Evolutionary conservation across 768 basidiomycete genomes (phyloP).

Genomic region (Boletus vermiculosoides): DNA sequence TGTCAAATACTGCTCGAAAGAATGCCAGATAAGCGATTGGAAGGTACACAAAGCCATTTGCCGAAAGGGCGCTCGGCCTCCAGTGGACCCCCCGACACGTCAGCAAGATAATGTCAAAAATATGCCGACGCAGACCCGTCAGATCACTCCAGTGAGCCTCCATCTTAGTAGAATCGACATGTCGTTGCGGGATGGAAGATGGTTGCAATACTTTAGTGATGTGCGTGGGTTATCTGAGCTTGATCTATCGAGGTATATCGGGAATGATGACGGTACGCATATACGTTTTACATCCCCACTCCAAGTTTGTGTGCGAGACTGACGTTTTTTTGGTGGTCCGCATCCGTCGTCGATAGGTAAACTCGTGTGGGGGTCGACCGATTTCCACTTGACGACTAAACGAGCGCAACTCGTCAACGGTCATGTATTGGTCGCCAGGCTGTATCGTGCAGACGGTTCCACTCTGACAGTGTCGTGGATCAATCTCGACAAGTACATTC

Average conservation of each 20-base stretch:
- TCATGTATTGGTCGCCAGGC: not conserved
- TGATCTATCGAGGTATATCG: not conserved
- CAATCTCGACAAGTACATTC: conserved; percentile 5
- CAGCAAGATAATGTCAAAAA: not conserved
- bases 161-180: not conserved
- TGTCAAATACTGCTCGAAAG: not conserved
- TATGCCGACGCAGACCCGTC: not conserved
- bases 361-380: conserved; percentile 1
- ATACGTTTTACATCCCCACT: no score
- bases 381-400: not conserved
- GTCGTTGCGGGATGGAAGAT: not conserved
- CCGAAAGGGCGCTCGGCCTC: not conserved
- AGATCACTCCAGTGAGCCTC: not conserved
- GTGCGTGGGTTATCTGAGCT: not conserved
- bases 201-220: not conserved
- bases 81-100: not conserved
- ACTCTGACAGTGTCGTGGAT: conserved; percentile 1
- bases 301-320: not conserved
- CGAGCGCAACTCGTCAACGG: not conserved
- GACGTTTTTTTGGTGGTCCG: not conserved
- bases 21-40: conserved; percentile 1
- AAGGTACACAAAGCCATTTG: not conserved
- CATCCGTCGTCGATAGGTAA: not conserved
- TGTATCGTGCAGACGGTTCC: not conserved
- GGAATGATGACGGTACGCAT: not conserved